Conservation (phyloP, 2,329 filamentous ascomycete species). For the Apiospora rasikravindrae region DNA sequence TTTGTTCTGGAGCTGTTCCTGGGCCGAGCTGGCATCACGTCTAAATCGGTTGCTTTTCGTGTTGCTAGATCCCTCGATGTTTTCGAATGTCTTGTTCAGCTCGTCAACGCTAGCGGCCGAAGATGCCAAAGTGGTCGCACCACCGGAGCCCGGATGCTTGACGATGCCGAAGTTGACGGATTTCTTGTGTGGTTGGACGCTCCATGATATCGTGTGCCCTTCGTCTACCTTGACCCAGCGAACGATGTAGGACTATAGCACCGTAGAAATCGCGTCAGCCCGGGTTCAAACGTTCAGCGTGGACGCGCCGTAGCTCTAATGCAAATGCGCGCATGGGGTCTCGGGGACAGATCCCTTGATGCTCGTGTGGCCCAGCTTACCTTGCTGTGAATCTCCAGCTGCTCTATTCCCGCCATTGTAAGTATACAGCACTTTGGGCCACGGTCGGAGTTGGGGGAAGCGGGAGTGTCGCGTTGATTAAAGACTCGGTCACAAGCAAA, state of each 20-base stretch:
- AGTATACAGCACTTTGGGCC: not conserved
- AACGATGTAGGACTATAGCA: conserved; percentile 86
- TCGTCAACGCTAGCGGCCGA: conserved; percentile 44
- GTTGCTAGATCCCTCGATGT: conserved; percentile 41
- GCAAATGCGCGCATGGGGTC: not conserved
- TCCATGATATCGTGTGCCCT: conserved; percentile 95
- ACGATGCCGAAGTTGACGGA: conserved; percentile 98
- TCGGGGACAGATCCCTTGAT: not conserved
- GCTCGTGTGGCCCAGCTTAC: conserved; percentile 54
- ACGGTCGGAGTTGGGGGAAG: not conserved
- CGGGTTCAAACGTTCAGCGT: not conserved
- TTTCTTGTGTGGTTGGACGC: conserved; percentile 96
- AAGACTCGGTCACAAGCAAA: conserved; percentile 11
- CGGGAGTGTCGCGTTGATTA: conserved; percentile 2
- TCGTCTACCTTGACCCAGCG: conserved; percentile 94
- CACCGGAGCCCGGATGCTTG: conserved; percentile 85
- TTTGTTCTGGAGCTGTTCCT: conserved; percentile 68
- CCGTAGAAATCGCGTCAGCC: not conserved
- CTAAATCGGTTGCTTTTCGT: conserved; percentile 56
- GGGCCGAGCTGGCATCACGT: conserved; percentile 64
- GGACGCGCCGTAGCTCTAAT: not conserved
- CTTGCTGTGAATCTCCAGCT: conserved; percentile 97
- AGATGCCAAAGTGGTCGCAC: conserved; percentile 50
- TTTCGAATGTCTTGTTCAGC: conserved; percentile 53
- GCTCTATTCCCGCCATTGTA: conserved; percentile 90